Conservation (phyloP, 1,139 yeast genomes). For the Kodamaea sp. region DNA sequence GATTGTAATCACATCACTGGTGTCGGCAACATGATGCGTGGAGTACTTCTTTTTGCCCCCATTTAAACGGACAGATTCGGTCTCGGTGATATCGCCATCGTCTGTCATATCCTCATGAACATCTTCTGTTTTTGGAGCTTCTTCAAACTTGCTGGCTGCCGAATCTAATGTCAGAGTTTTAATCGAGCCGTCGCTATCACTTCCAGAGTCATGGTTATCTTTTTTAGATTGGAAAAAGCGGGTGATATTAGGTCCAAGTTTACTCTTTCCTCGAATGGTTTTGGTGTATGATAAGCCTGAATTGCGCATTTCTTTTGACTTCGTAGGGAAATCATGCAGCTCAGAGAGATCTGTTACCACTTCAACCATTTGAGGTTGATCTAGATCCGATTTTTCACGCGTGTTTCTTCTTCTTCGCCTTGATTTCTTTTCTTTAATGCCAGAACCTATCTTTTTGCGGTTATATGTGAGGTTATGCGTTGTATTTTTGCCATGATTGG, state of each 20-base stretch:
- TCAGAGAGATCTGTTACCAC: not conserved
- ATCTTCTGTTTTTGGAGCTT: too few relatives aligned
- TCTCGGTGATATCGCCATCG: constrained; percentile 15
- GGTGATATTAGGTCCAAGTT: constrained; percentile 15
- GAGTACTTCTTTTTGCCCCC: constrained; percentile 2
- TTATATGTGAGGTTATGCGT: not conserved
- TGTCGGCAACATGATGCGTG: constrained; percentile 7
- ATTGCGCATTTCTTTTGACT: not conserved
- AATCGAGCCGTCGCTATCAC: constrained; percentile 21
- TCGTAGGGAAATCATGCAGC: not conserved
- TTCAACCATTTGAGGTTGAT: not conserved
- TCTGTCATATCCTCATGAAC: constrained; percentile 10
- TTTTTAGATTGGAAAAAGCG: constrained; percentile 19
- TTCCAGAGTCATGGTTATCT: constrained; percentile 11
- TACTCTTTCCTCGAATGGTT: constrained; percentile 12
- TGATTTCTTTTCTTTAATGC: not conserved
- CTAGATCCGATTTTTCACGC: not conserved
- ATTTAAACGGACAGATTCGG: constrained; percentile 6
- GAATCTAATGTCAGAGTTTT: constrained; percentile 11
- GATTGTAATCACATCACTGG: constrained; percentile 23
- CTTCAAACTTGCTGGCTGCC: not conserved
- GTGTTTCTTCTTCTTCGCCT: not conserved
- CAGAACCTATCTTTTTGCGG: not conserved
- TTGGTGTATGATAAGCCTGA: constrained; percentile 14
- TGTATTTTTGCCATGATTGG: not conserved